phyloP scores from a whole-genome alignment of 345 rosid genomes.

The Gossypium anomalum region DNA sequence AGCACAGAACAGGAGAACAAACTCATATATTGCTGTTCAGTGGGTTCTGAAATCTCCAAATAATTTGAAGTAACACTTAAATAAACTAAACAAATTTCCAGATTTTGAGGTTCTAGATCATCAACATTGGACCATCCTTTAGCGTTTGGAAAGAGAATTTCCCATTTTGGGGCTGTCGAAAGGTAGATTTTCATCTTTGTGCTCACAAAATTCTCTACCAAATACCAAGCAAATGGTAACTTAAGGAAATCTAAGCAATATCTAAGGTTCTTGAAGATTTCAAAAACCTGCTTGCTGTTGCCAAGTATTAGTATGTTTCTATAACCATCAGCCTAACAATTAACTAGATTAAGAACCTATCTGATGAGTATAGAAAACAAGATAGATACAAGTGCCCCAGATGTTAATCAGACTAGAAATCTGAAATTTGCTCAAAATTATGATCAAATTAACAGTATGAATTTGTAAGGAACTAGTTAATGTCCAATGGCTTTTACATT shows the following conservation, averaged over 20 bases:
- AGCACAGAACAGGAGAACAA: background rate
- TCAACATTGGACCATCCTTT: constrained; percentile 1
- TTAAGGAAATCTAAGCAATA: background rate
- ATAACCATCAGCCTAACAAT: background rate
- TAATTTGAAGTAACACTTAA: background rate
- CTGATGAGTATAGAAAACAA: background rate
- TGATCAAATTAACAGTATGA: background rate
- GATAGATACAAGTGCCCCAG: background rate
- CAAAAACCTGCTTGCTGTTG: background rate
- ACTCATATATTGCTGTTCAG: background rate
- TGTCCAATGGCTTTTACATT: constrained; percentile 6
- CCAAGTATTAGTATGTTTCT: background rate
- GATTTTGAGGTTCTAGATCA: background rate
- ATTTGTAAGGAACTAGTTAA: background rate
- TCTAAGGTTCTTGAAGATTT: background rate
- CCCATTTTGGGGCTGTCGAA: background rate
- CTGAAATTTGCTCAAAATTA: constrained; percentile 1
- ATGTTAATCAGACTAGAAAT: background rate
- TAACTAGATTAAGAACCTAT: background rate
- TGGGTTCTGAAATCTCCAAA: background rate
- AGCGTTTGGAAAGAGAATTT: background rate
- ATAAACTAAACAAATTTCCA: constrained; percentile 13
- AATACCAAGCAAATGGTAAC: background rate
- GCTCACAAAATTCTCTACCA: background rate
- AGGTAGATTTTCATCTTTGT: background rate